These are phyloP conservation scores for Monosporascus sp. DNA, from an alignment of 2,329 filamentous ascomycete species.

Conservation along the genomic window DNA sequence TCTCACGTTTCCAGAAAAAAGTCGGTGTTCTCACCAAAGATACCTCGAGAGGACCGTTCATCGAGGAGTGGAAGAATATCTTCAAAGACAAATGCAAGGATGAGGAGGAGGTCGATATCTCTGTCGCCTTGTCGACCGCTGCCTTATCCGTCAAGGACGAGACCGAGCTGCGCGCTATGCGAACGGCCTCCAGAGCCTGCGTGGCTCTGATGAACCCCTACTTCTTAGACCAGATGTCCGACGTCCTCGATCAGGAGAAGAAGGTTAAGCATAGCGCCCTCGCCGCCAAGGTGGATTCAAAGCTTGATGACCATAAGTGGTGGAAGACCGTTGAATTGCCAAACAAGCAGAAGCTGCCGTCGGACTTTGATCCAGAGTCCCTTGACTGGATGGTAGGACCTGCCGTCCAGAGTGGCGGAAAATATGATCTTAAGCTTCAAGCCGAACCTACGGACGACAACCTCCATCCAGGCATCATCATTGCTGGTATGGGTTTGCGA, in stretches of 20 bases:
- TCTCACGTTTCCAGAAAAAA: conserved; percentile 60
- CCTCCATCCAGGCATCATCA: conserved; percentile 87
- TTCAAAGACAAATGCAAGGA: conserved; percentile 77
- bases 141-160: conserved; percentile 94
- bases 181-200: conserved; percentile 89
- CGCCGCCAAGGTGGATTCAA: conserved; percentile 81
- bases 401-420: conserved; percentile 89
- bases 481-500: conserved; percentile 83
- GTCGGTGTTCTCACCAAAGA: conserved; percentile 84
- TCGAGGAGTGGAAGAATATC: conserved; percentile 90
- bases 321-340: conserved; percentile 75
- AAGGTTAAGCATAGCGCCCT: conserved; percentile 88
- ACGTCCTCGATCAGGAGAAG: conserved; percentile 91
- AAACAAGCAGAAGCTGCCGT: conserved; percentile 69
- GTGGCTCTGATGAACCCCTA: conserved; percentile 93
- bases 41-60: conserved; percentile 77
- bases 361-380: conserved; percentile 80
- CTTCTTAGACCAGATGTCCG: conserved; percentile 97
- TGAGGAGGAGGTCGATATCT: conserved; percentile 82
- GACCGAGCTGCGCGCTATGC: conserved; percentile 86
- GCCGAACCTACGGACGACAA: conserved; percentile 74
- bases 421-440: conserved; percentile 82
- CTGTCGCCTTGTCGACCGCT: conserved; percentile 71
- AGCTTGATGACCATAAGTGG: conserved; percentile 90
- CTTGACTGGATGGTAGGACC: conserved; percentile 93